Conservation (phyloP, 306 rosid genomes). For the Morella rubra region DNA sequence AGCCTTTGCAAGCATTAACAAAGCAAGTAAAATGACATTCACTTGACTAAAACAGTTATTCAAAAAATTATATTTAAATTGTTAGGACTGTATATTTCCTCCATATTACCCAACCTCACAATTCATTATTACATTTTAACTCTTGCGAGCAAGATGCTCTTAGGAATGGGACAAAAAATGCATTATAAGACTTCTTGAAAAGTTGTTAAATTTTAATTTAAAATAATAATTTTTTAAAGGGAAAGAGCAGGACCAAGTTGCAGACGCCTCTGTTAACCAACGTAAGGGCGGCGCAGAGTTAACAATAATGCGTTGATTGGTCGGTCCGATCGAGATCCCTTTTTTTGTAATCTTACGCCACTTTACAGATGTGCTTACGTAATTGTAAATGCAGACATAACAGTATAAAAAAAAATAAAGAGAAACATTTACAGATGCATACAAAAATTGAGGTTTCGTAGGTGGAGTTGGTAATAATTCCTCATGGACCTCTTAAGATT, state of each 20-base stretch:
- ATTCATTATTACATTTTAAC: neutral
- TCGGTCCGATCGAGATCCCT: constrained; percentile 39
- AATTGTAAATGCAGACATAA: constrained; percentile 1
- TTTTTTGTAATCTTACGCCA: constrained; percentile 22
- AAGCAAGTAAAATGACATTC: neutral
- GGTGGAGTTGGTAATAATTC: neutral
- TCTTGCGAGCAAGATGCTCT: neutral
- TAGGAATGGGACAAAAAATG: neutral
- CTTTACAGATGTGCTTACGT: constrained; percentile 13
- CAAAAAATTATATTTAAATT: neutral
- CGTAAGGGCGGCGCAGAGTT: constrained; percentile 39
- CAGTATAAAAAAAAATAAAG: neutral
- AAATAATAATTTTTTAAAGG: neutral
- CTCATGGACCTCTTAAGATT: neutral
- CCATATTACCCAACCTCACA: no score
- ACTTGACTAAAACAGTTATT: neutral
- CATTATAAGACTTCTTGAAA: neutral
- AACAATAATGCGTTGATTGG: constrained; percentile 36
- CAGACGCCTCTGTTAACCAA: constrained; percentile 12
- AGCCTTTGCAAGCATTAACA: neutral
- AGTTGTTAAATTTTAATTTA: neutral
- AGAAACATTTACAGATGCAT: constrained; percentile 7
- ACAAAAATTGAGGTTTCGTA: neutral
- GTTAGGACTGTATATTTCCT: no score
- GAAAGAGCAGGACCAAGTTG: constrained; percentile 12